phyloP scores from a whole-genome alignment of 495 filamentous ascomycete species.

The Hypoxylon crocopeplum region DNA sequence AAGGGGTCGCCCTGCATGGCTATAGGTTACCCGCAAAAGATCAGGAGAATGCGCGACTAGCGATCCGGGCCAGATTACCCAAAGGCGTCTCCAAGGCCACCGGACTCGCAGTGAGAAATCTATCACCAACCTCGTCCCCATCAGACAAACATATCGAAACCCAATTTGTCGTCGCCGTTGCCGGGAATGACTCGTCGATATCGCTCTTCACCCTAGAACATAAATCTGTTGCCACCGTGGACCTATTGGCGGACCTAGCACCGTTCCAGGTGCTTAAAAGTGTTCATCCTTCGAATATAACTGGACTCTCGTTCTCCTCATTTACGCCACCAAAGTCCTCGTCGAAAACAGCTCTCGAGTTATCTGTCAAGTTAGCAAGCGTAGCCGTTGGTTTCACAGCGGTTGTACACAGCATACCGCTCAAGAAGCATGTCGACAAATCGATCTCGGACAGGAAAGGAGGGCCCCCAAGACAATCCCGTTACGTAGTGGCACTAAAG shows the following conservation, averaged over 20 bases:
- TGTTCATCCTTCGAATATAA: conserved; percentile 86
- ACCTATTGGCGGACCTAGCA: conserved; percentile 63
- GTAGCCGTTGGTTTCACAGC: conserved; percentile 85
- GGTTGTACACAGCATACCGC: conserved; percentile 82
- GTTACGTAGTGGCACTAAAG: conserved; percentile 73
- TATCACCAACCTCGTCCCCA: conserved; percentile 59
- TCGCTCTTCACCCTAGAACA: conserved; percentile 75
- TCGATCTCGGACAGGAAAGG: conserved; percentile 52
- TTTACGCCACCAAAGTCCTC: conserved; percentile 63
- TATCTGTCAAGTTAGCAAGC: conserved; percentile 76
- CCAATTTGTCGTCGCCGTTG: conserved; percentile 81
- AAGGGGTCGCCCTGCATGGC: conserved; percentile 60
- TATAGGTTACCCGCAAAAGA: conserved; percentile 52
- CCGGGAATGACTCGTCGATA: conserved; percentile 83
- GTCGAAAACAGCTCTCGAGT: conserved; percentile 56
- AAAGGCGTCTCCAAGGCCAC: conserved; percentile 59
- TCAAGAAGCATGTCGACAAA: conserved; percentile 57
- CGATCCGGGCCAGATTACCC: conserved; percentile 51
- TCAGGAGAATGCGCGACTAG: conserved; percentile 50
- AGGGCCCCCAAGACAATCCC: conserved; percentile 51
- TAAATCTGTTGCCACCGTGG: conserved; percentile 48
- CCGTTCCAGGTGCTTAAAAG: conserved; percentile 68
- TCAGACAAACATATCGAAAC: conserved; percentile 58
- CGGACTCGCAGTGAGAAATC: conserved; percentile 74
- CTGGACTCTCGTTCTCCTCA: conserved; percentile 79